Evolutionary conservation across 768 basidiomycete genomes (phyloP).

Genomic region (Amanita rubescens): DNA sequence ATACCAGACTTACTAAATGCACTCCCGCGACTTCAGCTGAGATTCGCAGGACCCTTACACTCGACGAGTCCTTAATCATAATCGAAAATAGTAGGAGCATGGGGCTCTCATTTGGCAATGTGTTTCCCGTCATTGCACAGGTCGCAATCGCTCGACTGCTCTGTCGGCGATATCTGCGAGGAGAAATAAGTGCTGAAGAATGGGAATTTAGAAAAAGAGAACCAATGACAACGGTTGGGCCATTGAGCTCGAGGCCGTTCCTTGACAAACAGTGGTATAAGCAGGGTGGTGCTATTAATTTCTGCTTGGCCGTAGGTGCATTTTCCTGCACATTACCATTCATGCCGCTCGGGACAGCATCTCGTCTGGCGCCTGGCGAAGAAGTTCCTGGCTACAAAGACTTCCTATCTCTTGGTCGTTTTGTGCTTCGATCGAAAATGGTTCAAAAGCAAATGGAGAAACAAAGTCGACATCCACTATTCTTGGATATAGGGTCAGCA

Average conservation of each 20-base stretch:
- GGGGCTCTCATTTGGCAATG: constrained; percentile 36
- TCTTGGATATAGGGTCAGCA: constrained; percentile 28
- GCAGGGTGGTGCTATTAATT: constrained; percentile 30
- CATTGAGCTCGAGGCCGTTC: constrained; percentile 35
- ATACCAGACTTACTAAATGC: constrained; percentile 19
- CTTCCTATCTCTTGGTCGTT: constrained; percentile 31
- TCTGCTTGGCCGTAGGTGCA: constrained; percentile 27
- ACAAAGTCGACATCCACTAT: constrained; percentile 30
- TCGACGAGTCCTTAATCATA: constrained; percentile 18
- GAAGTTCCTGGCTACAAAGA: constrained; percentile 26
- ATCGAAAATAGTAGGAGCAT: constrained; percentile 26
- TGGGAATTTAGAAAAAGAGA: constrained; percentile 35
- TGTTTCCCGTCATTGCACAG: constrained; percentile 35
- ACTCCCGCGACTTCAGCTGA: constrained; percentile 22
- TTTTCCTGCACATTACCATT: constrained; percentile 33
- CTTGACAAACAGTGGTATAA: constrained; percentile 35
- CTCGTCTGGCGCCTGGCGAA: constrained; percentile 19
- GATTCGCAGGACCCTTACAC: constrained; percentile 14
- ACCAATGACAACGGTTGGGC: constrained; percentile 33
- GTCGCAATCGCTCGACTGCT: constrained; percentile 37
- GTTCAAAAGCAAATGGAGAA: constrained; percentile 22
- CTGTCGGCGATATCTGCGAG: constrained; percentile 31
- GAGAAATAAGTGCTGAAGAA: constrained; percentile 33
- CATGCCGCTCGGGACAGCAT: constrained; percentile 29
- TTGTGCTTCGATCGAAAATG: constrained; percentile 28